Conservation (phyloP, 2,329 filamentous ascomycete genomes). For the Fusarium praegraminearum region DNA sequence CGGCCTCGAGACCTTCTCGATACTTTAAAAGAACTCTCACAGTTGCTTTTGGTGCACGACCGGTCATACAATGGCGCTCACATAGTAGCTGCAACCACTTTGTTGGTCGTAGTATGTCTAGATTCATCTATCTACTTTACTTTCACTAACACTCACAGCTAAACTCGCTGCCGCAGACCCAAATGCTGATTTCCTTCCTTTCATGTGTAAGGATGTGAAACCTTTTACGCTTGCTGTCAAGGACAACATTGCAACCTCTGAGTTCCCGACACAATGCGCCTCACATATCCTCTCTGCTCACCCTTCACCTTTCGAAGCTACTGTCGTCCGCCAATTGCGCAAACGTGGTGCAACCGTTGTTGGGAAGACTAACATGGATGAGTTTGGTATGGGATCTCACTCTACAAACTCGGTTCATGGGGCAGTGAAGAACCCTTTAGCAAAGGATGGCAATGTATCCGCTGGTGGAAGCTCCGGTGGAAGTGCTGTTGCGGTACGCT, state of each 20-base stretch:
- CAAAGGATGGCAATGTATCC: slow-evolving; percentile 62
- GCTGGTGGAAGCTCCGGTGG: slow-evolving; percentile 94
- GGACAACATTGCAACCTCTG: slow-evolving; percentile 78
- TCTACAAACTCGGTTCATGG: slow-evolving; percentile 78
- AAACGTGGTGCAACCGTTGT: slow-evolving; percentile 71
- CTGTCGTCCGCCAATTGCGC: slow-evolving; percentile 77
- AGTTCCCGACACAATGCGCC: slow-evolving; percentile 83
- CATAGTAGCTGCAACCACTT: slow-evolving; percentile 55
- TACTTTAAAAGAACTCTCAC: neutral
- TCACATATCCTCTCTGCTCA: slow-evolving; percentile 80
- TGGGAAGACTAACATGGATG: slow-evolving; percentile 93
- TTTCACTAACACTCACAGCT: slow-evolving; percentile 28
- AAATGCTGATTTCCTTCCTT: slow-evolving; percentile 23
- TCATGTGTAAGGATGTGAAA: slow-evolving; percentile 39
- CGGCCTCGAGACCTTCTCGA: slow-evolving; percentile 16
- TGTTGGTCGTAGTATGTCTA: slow-evolving; percentile 49
- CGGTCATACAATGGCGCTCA: slow-evolving; percentile 43
- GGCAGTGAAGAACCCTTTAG: slow-evolving; percentile 67
- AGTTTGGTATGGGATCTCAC: slow-evolving; percentile 95
- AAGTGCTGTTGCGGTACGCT: slow-evolving; percentile 85
- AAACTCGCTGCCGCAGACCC: slow-evolving; percentile 10
- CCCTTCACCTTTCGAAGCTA: slow-evolving; percentile 83
- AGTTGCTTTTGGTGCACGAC: slow-evolving; percentile 12
- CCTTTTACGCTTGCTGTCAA: slow-evolving; percentile 72
- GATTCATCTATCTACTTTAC: slow-evolving; percentile 2